phyloP scores from a whole-genome alignment of 208 protist species.

The Sergeia podlipaevii region DNA sequence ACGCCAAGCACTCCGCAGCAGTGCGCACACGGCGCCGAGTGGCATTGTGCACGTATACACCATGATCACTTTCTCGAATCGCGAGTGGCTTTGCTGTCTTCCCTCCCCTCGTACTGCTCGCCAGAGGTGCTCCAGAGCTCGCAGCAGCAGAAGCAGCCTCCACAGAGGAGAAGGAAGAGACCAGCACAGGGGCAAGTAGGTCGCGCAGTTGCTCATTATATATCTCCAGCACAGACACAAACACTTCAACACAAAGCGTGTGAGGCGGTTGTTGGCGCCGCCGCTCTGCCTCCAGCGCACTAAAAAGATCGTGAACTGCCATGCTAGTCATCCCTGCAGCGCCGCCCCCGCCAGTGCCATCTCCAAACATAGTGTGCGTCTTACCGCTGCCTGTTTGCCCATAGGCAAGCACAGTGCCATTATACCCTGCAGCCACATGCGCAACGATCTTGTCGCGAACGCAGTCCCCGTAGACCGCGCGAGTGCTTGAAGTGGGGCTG shows the following conservation, averaged over 20 bases:
- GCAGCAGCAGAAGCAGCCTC: constrained; percentile 5
- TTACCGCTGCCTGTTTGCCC: constrained; percentile 89
- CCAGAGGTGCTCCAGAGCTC: background rate
- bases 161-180: constrained; percentile 8
- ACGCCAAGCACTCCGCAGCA: constrained; percentile 47
- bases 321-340: constrained; percentile 31
- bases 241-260: constrained; percentile 24
- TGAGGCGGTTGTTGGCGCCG: background rate
- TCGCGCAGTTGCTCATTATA: constrained; percentile 88
- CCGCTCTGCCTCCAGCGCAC: constrained; percentile 32
- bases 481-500: constrained; percentile 24
- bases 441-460: constrained; percentile 43
- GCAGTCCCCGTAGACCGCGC: constrained; percentile 44
- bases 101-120: constrained; percentile 19
- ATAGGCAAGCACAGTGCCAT: constrained; percentile 84
- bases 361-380: constrained; percentile 79
- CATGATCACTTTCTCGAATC: constrained; percentile 74
- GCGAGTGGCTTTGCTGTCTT: constrained; percentile 20
- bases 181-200: no score
- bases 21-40: constrained; percentile 37
- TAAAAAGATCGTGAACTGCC: constrained; percentile 59
- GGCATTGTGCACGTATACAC: constrained; percentile 84
- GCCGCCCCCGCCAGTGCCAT: constrained; percentile 5
- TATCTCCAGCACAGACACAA: constrained; percentile 69
- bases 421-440: constrained; percentile 76